Evolutionary conservation across 352 stramenopile species (phyloP), one percentile per base, ranked within the genome.

Genomic region (Phytophthora niederhauseri): DNA sequence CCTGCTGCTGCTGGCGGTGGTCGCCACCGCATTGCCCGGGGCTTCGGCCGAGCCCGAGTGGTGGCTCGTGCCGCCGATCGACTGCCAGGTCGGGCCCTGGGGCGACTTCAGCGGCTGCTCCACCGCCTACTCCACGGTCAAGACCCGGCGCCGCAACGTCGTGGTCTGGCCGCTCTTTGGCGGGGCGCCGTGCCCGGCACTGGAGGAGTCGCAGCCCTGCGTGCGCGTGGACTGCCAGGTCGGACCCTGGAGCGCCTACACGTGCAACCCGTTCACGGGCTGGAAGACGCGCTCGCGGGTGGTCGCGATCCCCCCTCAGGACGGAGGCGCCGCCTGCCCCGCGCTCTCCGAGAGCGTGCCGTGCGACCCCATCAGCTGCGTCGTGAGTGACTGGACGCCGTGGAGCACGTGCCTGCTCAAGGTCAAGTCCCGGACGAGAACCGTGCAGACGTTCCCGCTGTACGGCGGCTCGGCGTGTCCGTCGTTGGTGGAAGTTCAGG

Each of bases 301-400:
- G 7, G 62, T 87, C 6, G 73, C 62, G 26, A 66, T 66, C 22
- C 55, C 28, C 4, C 15, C 77, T 2, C 65, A 68, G 54, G 68
- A 77, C 43, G 69, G 75, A 2, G 76, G 78, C 6, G 57, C 52
- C 0, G 51, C 57, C 6, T 88, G 77, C 54, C 70, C 75, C 0
- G 17, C 71, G 20, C 58, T 84, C 0, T 52, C 54, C 0, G 78
- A 85, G 1, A 72, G 26, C 4, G 57, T 64, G 1, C 67, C 57
- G 11, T 89, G 84, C 45, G 76, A 84, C 53, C 72, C 74, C 6
- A 70, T 89, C 12, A 69, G 81, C 70, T 87, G 80, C 36, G 72
- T 71, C 14, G 66, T 85, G 4, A 76, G 66, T 19, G 56, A 75
- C 48, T 91, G 82, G 82, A 76, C 59, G 2, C 46, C 61, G 20